Base-by-base conservation (phyloP, 148 eudicot genomes). In the Chenopodium album region DNA sequence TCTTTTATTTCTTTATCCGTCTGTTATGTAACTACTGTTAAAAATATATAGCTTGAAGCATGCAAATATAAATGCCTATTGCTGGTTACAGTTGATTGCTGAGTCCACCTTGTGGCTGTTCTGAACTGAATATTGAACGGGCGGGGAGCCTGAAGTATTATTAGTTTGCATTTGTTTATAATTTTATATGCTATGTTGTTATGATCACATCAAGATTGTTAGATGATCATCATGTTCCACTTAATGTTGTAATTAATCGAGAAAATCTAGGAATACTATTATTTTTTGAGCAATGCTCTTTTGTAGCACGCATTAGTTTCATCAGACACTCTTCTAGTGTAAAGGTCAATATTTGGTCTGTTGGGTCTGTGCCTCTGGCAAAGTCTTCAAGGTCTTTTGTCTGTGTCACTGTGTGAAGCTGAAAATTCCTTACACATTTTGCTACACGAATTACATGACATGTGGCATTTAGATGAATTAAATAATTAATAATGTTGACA, bases 401-500 rank as follows among this genome's bases (percentile, higher is more conserved):
- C 28, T 34, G 34, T 23, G 59, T 79, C 65, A 46, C 28, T 23
- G 23, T 23, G 60, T 79, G 71, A 46, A 68, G 52, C 29, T 31
- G 26, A 22, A 22, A 66, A 16, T 41, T 20, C 63, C 23, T 9
- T 62, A 47, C 19, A 31, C 62, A 23, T 75, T 75, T 26, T 44
- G 17, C 31, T 26, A 20, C 2, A 32, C 19, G 71, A 28, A 67
- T 16, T 9, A 14, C 34, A 37, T 17, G 72, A 29, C 78, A 19
- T 75, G 66, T 46, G n/a, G 72, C 50, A 73, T 52, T 60, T 68
- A 84, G n/a, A 68, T 73, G 76, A 84, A 62, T 50, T 81, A 31
- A 31, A 31, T 31, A 31, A 31, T 31, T 31, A 14, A 19, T 85
- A n/a, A 67, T 85, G 22, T 78, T 78, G 66, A 76, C 88, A 90